Conservation (phyloP, 2,329 filamentous ascomycete genomes). For the Claviceps sp. region DNA sequence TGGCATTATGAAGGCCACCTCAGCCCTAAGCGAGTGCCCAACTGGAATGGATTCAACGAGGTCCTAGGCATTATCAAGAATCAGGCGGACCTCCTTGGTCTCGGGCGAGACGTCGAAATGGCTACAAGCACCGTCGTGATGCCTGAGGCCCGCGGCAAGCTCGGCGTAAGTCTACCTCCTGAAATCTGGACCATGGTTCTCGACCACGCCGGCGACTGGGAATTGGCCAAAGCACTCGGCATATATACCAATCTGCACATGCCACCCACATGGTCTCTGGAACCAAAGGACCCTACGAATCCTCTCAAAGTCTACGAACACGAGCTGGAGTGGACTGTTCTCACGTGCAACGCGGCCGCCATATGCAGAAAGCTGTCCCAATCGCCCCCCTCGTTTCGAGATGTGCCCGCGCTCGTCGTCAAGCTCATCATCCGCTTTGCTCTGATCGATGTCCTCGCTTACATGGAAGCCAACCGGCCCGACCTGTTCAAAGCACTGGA, state of each 20-base stretch:
- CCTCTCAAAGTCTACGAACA: constrained; percentile 59
- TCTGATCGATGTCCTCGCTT: constrained; percentile 63
- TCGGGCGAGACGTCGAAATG: constrained; percentile 57
- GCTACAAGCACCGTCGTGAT: constrained; percentile 26
- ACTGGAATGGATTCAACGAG: constrained; percentile 55
- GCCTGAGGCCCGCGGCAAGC: constrained; percentile 18
- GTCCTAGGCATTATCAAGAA: constrained; percentile 64
- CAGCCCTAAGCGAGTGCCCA: constrained; percentile 38
- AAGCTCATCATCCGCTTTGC: constrained; percentile 88
- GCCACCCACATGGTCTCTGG: constrained; percentile 53
- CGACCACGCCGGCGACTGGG: constrained; percentile 79
- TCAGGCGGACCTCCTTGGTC: constrained; percentile 59
- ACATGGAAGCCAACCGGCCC: constrained; percentile 44
- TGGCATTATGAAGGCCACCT: constrained; percentile 58
- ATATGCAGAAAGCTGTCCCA: constrained; percentile 62
- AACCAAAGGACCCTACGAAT: constrained; percentile 46
- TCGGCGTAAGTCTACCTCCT: constrained; percentile 48
- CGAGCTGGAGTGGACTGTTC: constrained; percentile 72
- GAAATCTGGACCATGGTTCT: constrained; percentile 87
- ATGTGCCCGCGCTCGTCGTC: constrained; percentile 68
- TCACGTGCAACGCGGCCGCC: constrained; percentile 55
- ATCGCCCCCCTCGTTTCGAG: constrained; percentile 54
- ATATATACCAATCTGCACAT: constrained; percentile 66
- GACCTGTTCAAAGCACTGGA: constrained; percentile 80
- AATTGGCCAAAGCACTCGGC: constrained; percentile 67